Base-by-base conservation (phyloP, 2,329 filamentous ascomycete genomes). In the Hawksworthiomyces lignivorus region DNA sequence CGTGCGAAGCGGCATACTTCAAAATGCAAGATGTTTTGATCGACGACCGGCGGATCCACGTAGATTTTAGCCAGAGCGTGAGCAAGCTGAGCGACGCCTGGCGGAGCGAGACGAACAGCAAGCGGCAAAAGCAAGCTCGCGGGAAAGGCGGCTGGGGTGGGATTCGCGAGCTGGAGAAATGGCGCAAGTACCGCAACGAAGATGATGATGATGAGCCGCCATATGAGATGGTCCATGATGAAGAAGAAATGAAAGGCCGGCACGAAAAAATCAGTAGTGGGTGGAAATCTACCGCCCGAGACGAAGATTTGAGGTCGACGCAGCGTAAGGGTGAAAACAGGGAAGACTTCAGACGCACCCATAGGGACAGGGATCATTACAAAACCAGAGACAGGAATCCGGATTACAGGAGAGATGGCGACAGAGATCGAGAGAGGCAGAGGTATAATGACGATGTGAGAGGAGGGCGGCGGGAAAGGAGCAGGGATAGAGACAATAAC, bases 21-120 rank as follows among this genome's bases (percentile, higher is more conserved):
- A 98, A 98, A 66, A 98, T 98, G 92, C 88, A 98, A 61, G 87
- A 84, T 3, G 90, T 97, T 2, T 68, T 98, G 42, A 97, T 98
- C 50, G 92, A 98, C 56, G 92, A 98, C 54, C 86, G 95, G 50
- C 82, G 92, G 31, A 98, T 98, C 49, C 92, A 98, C 57, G 92
- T 98, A 43, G 92, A 98, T 64, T 98, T 98, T 63, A 96, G 89
- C 10, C 92, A 98, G 66, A 95, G 87, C 58, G 92, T 89, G 47
- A 77, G 81, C 48, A 90, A 87, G 58, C 67, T 98, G 7, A 92
- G 87, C 34, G 87, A 94, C 48, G 81, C 82, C 14, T 98, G 92
- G 92, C 77, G 92, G 48, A 83, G 79, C 46, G 82, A 82, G 31
- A 87, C 89, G 17, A 94, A 94, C 56, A 76, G 74, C 30, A 96